Percentiles rank a stretch among this genome's conserved stretches.
Conservation (phyloP, 1,139 yeast species). For the Hyphopichia khmerensis region DNA sequence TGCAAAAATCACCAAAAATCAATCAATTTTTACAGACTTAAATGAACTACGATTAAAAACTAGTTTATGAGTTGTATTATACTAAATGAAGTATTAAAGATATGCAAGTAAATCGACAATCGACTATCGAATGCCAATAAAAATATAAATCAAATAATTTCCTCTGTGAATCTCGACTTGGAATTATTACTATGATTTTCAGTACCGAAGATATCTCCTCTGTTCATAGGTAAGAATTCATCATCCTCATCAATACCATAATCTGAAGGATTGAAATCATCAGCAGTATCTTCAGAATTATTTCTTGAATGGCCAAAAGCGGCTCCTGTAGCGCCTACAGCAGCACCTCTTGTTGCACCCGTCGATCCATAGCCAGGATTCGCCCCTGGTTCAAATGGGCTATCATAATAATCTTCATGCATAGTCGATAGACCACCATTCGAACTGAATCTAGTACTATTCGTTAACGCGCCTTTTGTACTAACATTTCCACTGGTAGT, state of each 20-base stretch:
- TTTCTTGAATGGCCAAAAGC: constrained; percentile 59
- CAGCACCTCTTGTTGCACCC: neutral
- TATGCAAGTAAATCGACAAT: neutral
- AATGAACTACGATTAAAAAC: no score
- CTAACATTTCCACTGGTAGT: constrained; percentile 10
- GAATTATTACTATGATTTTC: constrained; percentile 21
- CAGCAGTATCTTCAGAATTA: constrained; percentile 16
- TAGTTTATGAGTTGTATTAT: no score
- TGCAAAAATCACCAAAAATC: no score
- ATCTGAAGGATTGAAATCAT: constrained; percentile 14
- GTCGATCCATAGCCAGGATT: neutral
- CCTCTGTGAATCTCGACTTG: constrained; percentile 25
- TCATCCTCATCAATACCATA: constrained; percentile 13
- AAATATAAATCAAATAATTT: constrained; percentile 9
- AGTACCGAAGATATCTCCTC: constrained; percentile 14
- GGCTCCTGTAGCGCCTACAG: constrained; percentile 1
- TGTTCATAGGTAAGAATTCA: constrained; percentile 9
- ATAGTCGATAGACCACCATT: constrained; percentile 2
- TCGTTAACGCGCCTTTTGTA: constrained; percentile 2
- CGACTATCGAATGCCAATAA: neutral
- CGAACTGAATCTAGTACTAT: constrained; percentile 1
- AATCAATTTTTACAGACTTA: no score
- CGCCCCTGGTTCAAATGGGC: neutral
- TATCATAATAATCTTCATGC: constrained; percentile 1
- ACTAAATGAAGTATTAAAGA: no score